Percentiles rank a stretch among this genome's conserved stretches.
These are phyloP conservation scores for Achlya hypogyna DNA, from an alignment of 352 stramenopile species.

Conservation along the genomic window DNA sequence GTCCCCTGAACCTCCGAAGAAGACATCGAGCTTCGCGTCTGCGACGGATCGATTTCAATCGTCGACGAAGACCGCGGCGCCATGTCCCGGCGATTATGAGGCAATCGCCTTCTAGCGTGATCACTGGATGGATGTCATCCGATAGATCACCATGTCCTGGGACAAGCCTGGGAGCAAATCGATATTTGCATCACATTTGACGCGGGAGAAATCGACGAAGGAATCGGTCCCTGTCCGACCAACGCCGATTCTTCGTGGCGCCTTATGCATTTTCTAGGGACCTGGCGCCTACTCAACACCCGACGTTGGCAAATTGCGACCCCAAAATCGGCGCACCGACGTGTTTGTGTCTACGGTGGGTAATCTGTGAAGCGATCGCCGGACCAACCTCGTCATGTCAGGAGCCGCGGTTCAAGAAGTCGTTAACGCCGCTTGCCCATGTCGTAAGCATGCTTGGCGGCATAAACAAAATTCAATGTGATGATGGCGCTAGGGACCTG, in stretches of 20 bases:
- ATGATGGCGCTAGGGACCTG: constrained; percentile 38
- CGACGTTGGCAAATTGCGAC: constrained; percentile 30
- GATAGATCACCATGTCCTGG: constrained; percentile 53
- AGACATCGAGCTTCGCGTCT: constrained; percentile 56
- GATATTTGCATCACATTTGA: constrained; percentile 56
- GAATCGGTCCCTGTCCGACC: constrained; percentile 34
- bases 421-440: constrained; percentile 30
- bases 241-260: neutral
- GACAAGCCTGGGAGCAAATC: constrained; percentile 46
- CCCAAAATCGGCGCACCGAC: constrained; percentile 56
- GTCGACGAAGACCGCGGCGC: constrained; percentile 25
- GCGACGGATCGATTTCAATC: constrained; percentile 46
- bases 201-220: constrained; percentile 36
- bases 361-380: neutral
- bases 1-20: constrained; percentile 22
- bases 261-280: constrained; percentile 27
- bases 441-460: constrained; percentile 19
- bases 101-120: constrained; percentile 21
- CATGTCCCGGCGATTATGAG: constrained; percentile 67
- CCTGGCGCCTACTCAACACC: constrained; percentile 45
- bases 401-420: constrained; percentile 69
- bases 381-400: constrained; percentile 18
- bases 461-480: too few species aligned
- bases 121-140: neutral
- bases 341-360: constrained; percentile 57